Base-by-base conservation (phyloP, 208 protist species). In the Sergeia podlipaevii region DNA sequence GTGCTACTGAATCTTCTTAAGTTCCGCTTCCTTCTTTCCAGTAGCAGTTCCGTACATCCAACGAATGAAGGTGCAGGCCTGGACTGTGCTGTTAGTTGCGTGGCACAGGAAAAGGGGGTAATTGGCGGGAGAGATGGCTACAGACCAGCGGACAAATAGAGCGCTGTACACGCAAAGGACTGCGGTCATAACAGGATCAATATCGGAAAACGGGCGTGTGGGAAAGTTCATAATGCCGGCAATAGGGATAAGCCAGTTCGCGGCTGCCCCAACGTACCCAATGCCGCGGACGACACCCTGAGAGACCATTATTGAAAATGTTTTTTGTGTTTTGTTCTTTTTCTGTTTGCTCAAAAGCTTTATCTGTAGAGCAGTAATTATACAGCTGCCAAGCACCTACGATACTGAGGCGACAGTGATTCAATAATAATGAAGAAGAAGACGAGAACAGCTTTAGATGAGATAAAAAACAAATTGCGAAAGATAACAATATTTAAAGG, bases 161-260 rank as follows among this genome's bases (percentile, higher is more conserved):
- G 71, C 43, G 51, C 85, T 93, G 65, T 96, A 96, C 2, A 76
- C 42, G 42, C 63, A 77, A 15, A 96, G 75, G 42, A 91, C 46
- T 15, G 48, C 55, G 23, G 89, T 91, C 89, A 96, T 93, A 3
- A 79, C 28, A 17, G 83, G 80, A 52, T 96, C 80, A 34, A 96
- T 91, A 24, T 93, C 85, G 49, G 66, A 62, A n/a, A 84, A 28
- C 10, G 80, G 81, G 6, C 83, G 79, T 0, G 79, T 89, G 5
- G 79, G 69, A 48, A 93, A 83, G 65, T 96, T 96, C 46, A 77
- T 68, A 34, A 93, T 91, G 15, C 78, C 81, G 11, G 89, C 85
- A 61, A 96, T 88, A 0, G 89, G 89, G 55, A 96, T 91, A 17
- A 93, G 70, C 89, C 89, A 96, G 61, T 93, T 96, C 11, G 85